A percentile compares a stretch with the other conserved stretches of the same genome.
Conservation (phyloP, 306 rosid genomes). For the Chamaecrista fasciculata region DNA sequence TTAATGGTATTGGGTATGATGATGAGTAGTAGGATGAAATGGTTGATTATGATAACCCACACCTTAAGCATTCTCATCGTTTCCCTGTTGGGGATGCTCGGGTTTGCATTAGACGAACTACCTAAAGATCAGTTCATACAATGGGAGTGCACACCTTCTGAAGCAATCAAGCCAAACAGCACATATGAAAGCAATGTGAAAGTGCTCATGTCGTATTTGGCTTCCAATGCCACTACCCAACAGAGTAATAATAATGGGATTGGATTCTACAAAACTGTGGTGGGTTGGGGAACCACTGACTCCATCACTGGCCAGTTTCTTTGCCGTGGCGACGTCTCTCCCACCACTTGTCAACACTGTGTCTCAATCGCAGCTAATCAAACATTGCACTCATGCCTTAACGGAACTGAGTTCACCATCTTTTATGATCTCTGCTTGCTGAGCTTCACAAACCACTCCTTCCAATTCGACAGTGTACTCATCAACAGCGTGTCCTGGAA, state of each 20-base stretch:
- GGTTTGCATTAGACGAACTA: too few relatives aligned
- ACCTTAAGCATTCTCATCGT: too few relatives aligned
- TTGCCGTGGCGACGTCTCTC: constrained; percentile 14
- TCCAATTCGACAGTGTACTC: background rate
- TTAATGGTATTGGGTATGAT: too few relatives aligned
- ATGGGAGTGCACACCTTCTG: too few relatives aligned
- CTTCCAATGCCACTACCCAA: constrained; percentile 9
- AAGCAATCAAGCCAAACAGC: background rate
- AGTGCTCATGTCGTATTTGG: background rate
- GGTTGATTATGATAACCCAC: too few relatives aligned
- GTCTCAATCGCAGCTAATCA: background rate
- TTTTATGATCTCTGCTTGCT: background rate
- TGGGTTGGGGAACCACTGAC: background rate
- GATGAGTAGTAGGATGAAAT: too few relatives aligned
- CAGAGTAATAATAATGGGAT: too few relatives aligned
- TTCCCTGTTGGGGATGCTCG: too few relatives aligned
- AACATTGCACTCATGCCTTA: background rate
- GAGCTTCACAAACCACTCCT: background rate
- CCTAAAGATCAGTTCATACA: too few relatives aligned
- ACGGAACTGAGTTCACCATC: background rate
- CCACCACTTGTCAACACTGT: constrained; percentile 1
- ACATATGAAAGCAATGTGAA: constrained; percentile 20
- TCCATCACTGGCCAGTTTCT: background rate
- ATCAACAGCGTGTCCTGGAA: too few relatives aligned
- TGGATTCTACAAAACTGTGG: background rate